phyloP scores from a whole-genome alignment of 495 filamentous ascomycete species.

The Pseudevernia furfuracea region DNA sequence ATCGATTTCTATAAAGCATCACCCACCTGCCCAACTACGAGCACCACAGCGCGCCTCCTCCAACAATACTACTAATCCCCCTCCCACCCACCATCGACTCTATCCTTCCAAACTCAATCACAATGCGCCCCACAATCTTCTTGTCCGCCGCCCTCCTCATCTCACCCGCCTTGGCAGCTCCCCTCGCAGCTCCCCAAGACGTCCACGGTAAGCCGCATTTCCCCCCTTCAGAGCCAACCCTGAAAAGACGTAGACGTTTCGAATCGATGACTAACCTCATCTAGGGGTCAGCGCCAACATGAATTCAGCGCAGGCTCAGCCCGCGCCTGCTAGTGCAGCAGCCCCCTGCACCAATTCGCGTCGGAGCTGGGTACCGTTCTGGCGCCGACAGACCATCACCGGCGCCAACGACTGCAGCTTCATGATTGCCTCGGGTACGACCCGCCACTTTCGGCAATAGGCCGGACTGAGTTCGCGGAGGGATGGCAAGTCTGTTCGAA shows the following conservation, averaged over 20 bases:
- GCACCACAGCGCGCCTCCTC: not conserved
- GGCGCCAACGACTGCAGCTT: not conserved
- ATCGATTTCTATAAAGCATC: not conserved
- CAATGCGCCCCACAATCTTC: not conserved
- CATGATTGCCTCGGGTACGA: not conserved
- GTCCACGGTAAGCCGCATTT: not conserved
- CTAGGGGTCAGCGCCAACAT: not conserved
- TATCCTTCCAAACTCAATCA: not conserved
- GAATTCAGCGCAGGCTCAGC: no score
- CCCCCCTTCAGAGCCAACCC: not conserved
- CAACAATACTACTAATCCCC: not conserved
- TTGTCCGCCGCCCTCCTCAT: not conserved
- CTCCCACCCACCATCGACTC: not conserved
- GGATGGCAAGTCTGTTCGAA: not conserved
- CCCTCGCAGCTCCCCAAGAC: not conserved
- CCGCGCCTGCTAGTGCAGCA: not conserved
- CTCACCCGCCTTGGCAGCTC: not conserved
- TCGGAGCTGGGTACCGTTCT: not conserved
- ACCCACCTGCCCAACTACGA: not conserved
- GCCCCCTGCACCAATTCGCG: not conserved
- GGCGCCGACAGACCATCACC: not conserved
- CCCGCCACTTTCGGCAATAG: not conserved
- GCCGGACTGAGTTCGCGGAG: not conserved
- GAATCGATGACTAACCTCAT: not conserved
- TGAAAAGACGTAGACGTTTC: not conserved